A percentile compares a stretch with the other conserved stretches of the same genome.
phyloP scores from a whole-genome alignment of 192 early-diverging fungal genomes.

The Coemansia sp. region DNA sequence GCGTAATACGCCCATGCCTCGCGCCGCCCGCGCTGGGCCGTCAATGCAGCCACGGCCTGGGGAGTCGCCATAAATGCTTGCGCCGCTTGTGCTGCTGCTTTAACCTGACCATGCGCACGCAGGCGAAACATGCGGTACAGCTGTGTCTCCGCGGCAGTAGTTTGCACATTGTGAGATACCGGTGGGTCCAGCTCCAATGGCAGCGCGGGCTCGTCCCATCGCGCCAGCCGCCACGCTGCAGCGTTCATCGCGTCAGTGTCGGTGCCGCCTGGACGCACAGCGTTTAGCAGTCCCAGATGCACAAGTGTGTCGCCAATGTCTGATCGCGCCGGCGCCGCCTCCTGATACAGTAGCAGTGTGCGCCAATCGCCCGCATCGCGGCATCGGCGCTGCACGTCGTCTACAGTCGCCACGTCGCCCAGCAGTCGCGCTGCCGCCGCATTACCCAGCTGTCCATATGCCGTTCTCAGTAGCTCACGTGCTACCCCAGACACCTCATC shows the following conservation, averaged over 20 bases:
- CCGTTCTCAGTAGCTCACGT: conserved; percentile 24
- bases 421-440: conserved; percentile 41
- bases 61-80: conserved; percentile 29
- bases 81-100: conserved; percentile 10
- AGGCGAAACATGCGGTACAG: conserved; percentile 41
- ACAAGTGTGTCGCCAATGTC: conserved; percentile 45
- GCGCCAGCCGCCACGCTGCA: conserved; percentile 47
- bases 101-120: conserved; percentile 23
- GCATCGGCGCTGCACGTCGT: conserved; percentile 38
- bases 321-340: conserved; percentile 15
- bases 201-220: conserved; percentile 42
- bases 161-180: not conserved
- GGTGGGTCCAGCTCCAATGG: conserved; percentile 7
- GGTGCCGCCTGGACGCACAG: conserved; percentile 17
- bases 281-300: conserved; percentile 36
- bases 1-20: conserved; percentile 38
- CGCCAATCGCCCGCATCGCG: conserved; percentile 42
- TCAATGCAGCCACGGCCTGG: conserved; percentile 18
- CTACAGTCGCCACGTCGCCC: conserved; percentile 18
- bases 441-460: conserved; percentile 40
- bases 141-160: conserved; percentile 14
- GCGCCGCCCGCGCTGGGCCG: conserved; percentile 8
- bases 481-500: conserved; percentile 29
- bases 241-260: conserved; percentile 27
- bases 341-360: conserved; percentile 47